Base-by-base conservation (phyloP, 1,284 basidiomycete species). In the Puccinia horiana region DNA sequence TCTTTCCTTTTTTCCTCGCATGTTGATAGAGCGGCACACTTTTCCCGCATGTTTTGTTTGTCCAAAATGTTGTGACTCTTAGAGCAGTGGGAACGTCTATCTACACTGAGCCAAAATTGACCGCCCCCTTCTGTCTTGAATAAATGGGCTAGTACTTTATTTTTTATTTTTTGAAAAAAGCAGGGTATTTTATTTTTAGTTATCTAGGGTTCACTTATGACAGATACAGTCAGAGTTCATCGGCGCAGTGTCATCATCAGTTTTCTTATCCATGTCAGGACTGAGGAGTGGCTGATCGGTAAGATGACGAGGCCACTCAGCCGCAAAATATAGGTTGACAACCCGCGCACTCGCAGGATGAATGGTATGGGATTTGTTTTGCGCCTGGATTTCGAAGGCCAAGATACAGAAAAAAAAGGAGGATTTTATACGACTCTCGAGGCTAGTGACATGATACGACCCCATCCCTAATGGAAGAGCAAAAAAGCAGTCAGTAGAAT, bases 391-490 rank as follows among this genome's bases (percentile, higher is more conserved):
- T 40, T 40, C 63, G 40, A 40, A 72, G 69, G 47, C 12, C 47
- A 47, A 29, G 12, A 47, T 35, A 26, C 32, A 52, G 42, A 72
- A 49, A 44, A 37, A 26, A 49, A 52, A 18, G 12, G 47, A 32
- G 32, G 47, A 49, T 72, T 70, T 56, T 44, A 79, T 26, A 79
- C 77, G 4, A 79, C 77, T 26, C 77, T 70, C 37, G 77, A 79
- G 16, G 77, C 77, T 56, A 79, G 42, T 40, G 77, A 79, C 77
- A 79, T 79, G 52, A 79, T 69, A 1, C 77, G 63, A 49, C 77
- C 77, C 77, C 77, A 79, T 32, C 77, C 77, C 77, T 79, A 79
- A 16, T 40, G 14, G 58, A 18, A 72, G 40, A 35, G 29, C 18
- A 35, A 32, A 32, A 32, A 20, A 26, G 11, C 16, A 23, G 23